Evolutionary conservation across 2,329 filamentous ascomycete genomes (phyloP).

Genomic region (Aspergillus niger): DNA sequence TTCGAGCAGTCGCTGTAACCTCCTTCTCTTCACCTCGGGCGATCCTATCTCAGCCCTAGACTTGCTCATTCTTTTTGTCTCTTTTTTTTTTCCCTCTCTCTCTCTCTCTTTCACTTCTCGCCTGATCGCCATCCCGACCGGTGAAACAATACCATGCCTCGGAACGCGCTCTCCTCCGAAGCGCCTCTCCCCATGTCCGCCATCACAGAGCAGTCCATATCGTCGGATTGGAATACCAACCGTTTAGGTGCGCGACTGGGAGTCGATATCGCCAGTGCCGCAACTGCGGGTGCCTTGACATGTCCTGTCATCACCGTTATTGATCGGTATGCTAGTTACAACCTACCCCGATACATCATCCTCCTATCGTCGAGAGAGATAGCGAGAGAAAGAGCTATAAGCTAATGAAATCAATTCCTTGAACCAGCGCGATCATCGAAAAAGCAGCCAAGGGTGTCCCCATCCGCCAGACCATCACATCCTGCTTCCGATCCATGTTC

Average conservation of each 20-base stretch:
- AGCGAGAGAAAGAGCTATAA: neutral
- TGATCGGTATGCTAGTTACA: conserved; percentile 63
- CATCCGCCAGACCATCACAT: conserved; percentile 44
- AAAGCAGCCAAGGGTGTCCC: conserved; percentile 50
- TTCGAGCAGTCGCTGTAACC: neutral
- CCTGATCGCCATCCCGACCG: neutral
- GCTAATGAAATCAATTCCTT: neutral
- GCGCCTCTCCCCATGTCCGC: conserved; percentile 27
- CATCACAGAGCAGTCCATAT: conserved; percentile 22
- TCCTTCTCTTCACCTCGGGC: neutral
- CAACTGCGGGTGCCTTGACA: conserved; percentile 71
- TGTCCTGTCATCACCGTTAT: conserved; percentile 86
- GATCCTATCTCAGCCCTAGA: neutral
- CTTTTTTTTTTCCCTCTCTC: neutral
- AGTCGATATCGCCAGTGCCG: conserved; percentile 69
- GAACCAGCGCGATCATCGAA: conserved; percentile 50
- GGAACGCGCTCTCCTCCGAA: conserved; percentile 31
- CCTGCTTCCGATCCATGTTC: conserved; percentile 44
- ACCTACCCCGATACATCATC: too few relatives aligned
- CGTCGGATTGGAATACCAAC: conserved; percentile 69
- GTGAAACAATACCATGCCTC: conserved; percentile 29
- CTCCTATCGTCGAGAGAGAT: too few relatives aligned
- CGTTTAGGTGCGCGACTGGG: conserved; percentile 68
- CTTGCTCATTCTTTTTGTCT: neutral
- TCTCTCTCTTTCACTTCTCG: conserved; percentile 5